Evolutionary conservation across 441 rosid species (phyloP).

Genomic region (Hura crepitans): DNA sequence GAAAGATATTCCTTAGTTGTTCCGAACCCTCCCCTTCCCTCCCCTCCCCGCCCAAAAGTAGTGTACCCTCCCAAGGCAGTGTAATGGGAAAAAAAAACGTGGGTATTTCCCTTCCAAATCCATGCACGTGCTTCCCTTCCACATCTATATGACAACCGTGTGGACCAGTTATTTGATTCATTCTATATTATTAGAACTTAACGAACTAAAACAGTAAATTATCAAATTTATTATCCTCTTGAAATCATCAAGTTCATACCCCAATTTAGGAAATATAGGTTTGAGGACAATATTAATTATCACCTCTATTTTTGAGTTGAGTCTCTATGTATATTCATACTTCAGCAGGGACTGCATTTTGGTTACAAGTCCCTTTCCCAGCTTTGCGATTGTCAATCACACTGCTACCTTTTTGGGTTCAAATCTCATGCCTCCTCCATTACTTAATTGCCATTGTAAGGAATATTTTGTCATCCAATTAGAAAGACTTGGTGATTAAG

Average conservation of each 20-base stretch:
- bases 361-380: neutral
- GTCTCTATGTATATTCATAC: neutral
- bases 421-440: neutral
- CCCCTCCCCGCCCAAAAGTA: too few relatives aligned
- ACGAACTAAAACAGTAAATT: neutral
- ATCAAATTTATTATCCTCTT: neutral
- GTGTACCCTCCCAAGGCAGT: too few relatives aligned
- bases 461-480: neutral
- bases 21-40: too few relatives aligned
- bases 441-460: neutral
- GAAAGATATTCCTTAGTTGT: too few relatives aligned
- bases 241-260: neutral
- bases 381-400: neutral
- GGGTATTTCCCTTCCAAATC: neutral
- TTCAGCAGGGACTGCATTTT: neutral
- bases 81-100: too few relatives aligned
- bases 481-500: too few relatives aligned
- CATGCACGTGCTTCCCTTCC: neutral
- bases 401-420: neutral
- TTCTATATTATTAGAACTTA: neutral
- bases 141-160: neutral
- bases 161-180: neutral
- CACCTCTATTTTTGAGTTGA: neutral
- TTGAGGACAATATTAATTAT: neutral
- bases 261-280: too few relatives aligned